Base-by-base conservation (phyloP, 352 stramenopile species). In the Pythium biforme region DNA sequence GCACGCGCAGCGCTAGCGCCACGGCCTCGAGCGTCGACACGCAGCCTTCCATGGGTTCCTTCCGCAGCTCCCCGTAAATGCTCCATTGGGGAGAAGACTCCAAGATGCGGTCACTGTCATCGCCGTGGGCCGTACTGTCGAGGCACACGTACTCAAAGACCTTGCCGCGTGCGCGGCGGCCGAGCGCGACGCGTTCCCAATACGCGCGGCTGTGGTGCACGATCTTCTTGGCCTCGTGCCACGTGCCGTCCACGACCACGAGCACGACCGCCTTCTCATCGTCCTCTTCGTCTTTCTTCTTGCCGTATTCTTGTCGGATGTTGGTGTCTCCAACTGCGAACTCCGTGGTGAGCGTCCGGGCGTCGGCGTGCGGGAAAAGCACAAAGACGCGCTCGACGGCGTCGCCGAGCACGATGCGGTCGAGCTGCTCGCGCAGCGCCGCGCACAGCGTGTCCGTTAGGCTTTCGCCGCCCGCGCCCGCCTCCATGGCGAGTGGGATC, bases 191-290 rank as follows among this genome's bases (percentile, higher is more conserved):
- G 14, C 56, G 40, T n/a, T 73, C 59, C 65, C 80, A 84, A 34
- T 77, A 72, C n/a, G 9, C 19, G 12, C 67, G 61, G 54, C 78
- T 86, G 46, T 76, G 64, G 60, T 79, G 73, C 33, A 85, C 73
- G 31, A 93, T 84, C 62, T 89, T 86, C 75, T 92, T 94, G 59
- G 84, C 84, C 52, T 94, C 79, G 15, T 76, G 86, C 84, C 84
- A 94, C 49, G 84, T 94, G 48, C 84, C 84, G 40, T 94, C 84
- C 23, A 94, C 69, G 53, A 81, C 84, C 0, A 94, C 63, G 1
- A 94, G 72, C 62, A 89, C 68, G 15, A 50, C 47, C 17, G 46
- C 31, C 48, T 53, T 60, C 12, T 52, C 17, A 15, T 20, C 6
- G 10, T 41, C 22, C 0, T 22, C 37, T 25, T 19, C 3, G 37